These are phyloP conservation scores for Globisporangium abappressorium DNA, from an alignment of 352 stramenopile species.

Conservation along the genomic window DNA sequence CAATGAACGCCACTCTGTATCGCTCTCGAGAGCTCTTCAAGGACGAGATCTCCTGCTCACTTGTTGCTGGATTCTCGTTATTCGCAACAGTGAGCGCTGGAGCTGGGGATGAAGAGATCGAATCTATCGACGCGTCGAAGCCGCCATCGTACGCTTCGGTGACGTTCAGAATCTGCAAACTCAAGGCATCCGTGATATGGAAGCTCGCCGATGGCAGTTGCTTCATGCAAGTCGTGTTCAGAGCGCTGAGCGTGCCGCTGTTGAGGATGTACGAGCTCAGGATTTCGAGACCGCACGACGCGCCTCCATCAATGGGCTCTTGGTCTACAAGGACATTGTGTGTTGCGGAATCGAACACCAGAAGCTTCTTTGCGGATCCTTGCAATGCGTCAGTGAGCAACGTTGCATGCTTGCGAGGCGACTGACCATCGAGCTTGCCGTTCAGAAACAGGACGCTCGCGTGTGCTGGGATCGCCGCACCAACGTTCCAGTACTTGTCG, in stretches of 20 bases:
- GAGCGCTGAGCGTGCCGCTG: background rate
- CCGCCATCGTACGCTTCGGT: background rate
- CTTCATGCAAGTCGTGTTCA: slow-evolving; percentile 7
- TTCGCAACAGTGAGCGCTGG: background rate
- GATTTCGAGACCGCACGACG: slow-evolving; percentile 9
- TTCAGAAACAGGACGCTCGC: slow-evolving; percentile 24
- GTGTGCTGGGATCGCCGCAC: slow-evolving; percentile 16
- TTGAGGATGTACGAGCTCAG: slow-evolving; percentile 5
- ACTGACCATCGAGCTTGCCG: slow-evolving; percentile 17
- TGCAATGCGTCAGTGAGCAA: background rate
- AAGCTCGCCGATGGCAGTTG: background rate
- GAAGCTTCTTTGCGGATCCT: slow-evolving; percentile 6
- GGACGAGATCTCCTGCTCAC: slow-evolving; percentile 12
- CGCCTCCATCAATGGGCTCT: background rate
- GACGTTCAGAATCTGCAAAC: slow-evolving; percentile 1
- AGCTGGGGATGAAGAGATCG: background rate
- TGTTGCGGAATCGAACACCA: background rate
- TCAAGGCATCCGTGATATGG: slow-evolving; percentile 6
- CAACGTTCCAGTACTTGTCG: slow-evolving; percentile 31
- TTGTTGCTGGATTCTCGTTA: background rate
- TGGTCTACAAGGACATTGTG: background rate
- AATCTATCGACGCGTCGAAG: background rate
- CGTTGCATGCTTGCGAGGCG: background rate
- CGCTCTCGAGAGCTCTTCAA: slow-evolving; percentile 22
- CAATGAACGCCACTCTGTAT: slow-evolving; percentile 36